A percentile compares a stretch with the other conserved stretches of the same genome.
Conservation (phyloP, 176 grass and related monocot genomes). For the Cenchrus americanus region DNA sequence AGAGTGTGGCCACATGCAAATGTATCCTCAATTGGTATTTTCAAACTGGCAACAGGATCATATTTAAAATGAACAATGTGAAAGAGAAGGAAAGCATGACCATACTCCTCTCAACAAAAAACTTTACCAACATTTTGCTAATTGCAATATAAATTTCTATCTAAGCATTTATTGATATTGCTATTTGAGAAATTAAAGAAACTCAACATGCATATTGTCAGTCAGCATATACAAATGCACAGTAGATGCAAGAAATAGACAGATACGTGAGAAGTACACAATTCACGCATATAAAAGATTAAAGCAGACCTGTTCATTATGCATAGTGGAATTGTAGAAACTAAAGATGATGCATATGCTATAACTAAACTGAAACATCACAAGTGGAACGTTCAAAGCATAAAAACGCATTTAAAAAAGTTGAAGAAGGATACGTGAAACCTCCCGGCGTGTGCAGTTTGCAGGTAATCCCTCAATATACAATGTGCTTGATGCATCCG, state of each 20-base stretch:
- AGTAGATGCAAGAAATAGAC: not conserved
- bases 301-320: not conserved
- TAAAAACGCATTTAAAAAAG: not conserved
- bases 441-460: constrained; percentile 92
- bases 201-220: not conserved
- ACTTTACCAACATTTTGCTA: not conserved
- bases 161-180: not conserved
- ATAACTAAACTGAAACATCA: not conserved
- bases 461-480: constrained; percentile 96
- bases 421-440: constrained; percentile 92
- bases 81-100: not conserved
- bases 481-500: constrained; percentile 85
- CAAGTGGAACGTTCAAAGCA: not conserved
- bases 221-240: not conserved
- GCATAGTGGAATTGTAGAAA: not conserved
- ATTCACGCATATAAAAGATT: not conserved
- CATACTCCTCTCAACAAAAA: not conserved
- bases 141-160: not conserved
- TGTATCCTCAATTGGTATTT: not conserved
- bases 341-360: not conserved
- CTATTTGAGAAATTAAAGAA: not conserved
- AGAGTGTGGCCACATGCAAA: not conserved
- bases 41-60: too few species aligned
- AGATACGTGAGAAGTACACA: not conserved
- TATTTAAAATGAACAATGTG: not conserved